phyloP scores from a whole-genome alignment of 352 stramenopile genomes.

The Nothophytophthora sp. region DNA sequence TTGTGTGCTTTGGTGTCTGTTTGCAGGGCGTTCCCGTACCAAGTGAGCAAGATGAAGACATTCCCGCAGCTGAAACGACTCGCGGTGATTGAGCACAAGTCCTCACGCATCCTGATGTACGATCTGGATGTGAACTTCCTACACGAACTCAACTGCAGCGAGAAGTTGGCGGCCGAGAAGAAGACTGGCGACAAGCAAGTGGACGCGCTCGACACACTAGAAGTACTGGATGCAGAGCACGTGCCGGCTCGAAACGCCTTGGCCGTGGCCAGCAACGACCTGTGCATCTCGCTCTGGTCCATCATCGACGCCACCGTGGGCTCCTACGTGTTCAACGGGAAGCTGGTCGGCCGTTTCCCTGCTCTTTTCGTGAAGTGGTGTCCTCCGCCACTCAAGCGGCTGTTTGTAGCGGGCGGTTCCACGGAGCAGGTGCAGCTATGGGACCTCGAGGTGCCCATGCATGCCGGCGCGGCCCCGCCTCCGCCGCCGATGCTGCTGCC shows the following conservation, averaged over 20 bases:
- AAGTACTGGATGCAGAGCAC: constrained; percentile 65
- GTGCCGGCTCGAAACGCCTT: constrained; percentile 51
- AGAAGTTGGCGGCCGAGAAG: constrained; percentile 42
- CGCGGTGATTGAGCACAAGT: constrained; percentile 67
- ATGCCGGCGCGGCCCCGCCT: constrained; percentile 26
- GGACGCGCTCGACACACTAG: constrained; percentile 22
- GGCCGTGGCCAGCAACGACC: constrained; percentile 54
- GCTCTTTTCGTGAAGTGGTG: constrained; percentile 63
- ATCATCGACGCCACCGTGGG: constrained; percentile 62
- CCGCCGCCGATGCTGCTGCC: constrained; percentile 30
- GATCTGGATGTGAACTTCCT: constrained; percentile 64
- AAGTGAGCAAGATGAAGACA: constrained; percentile 51
- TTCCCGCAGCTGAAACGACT: constrained; percentile 53
- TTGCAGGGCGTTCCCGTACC: constrained; percentile 62
- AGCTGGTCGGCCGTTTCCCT: constrained; percentile 54
- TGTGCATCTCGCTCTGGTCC: constrained; percentile 63
- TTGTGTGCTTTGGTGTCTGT: too few relatives aligned
- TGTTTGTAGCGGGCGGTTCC: constrained; percentile 43
- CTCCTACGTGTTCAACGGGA: constrained; percentile 64
- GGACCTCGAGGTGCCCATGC: constrained; percentile 56
- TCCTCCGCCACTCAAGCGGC: constrained; percentile 35
- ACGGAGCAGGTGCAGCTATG: constrained; percentile 57
- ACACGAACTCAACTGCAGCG: constrained; percentile 59
- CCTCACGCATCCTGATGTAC: constrained; percentile 59
- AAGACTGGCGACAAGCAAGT: constrained; percentile 31